phyloP scores from a whole-genome alignment of 495 filamentous ascomycete species.

The Usnea hakonensis region DNA sequence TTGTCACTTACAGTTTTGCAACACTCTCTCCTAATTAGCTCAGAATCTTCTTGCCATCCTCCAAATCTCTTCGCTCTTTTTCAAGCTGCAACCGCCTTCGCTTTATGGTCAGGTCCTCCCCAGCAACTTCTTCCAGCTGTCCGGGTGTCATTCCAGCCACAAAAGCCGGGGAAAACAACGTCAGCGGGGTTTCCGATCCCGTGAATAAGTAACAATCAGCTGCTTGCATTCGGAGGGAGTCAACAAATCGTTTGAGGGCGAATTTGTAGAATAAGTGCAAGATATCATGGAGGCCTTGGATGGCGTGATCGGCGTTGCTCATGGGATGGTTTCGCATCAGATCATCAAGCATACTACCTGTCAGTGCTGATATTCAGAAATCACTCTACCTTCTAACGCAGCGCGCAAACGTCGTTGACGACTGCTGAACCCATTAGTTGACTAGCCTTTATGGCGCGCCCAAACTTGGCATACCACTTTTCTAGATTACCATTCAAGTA shows the following conservation, averaged over 20 bases:
- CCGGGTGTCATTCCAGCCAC: constrained; percentile 29
- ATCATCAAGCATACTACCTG: constrained; percentile 25
- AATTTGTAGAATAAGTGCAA: constrained; percentile 37
- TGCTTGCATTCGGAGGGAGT: constrained; percentile 36
- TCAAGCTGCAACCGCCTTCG: constrained; percentile 29
- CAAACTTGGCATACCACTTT: constrained; percentile 27
- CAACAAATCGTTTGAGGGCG: constrained; percentile 37
- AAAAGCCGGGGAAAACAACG: constrained; percentile 31
- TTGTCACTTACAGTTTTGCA: background rate
- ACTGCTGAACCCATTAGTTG: constrained; percentile 6
- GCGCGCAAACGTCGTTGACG: constrained; percentile 11
- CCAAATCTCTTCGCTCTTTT: constrained; percentile 34
- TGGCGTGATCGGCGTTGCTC: constrained; percentile 30
- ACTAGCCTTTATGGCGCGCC: constrained; percentile 3
- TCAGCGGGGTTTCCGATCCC: constrained; percentile 24
- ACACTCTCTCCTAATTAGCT: background rate
- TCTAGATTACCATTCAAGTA: constrained; percentile 33
- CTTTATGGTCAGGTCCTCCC: constrained; percentile 31
- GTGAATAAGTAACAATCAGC: constrained; percentile 33
- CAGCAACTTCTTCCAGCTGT: constrained; percentile 37
- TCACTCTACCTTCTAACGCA: background rate
- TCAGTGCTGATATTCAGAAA: constrained; percentile 16
- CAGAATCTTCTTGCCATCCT: constrained; percentile 31
- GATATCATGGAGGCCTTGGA: constrained; percentile 35
- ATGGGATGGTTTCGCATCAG: constrained; percentile 26